Percentiles rank a stretch among this genome's conserved stretches.
Evolutionary conservation across 129 eudicot genomes (phyloP).

Genomic region (Sambucus nigra): DNA sequence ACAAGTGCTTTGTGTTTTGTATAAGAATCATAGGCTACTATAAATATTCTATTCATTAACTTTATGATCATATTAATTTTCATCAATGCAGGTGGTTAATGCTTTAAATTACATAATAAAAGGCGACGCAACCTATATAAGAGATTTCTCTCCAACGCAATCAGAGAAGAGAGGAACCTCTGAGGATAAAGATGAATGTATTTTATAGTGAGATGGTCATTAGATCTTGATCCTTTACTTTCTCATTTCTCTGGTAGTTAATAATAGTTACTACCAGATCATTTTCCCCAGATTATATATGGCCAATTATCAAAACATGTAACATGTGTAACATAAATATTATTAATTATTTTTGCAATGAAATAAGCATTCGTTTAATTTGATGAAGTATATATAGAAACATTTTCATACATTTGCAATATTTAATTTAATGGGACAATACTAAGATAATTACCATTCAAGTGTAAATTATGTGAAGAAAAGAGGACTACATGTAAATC

Average conservation of each 20-base stretch:
- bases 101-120: slow-evolving; percentile 6
- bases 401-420: no score
- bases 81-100: slow-evolving; percentile 21
- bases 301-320: slow-evolving; percentile 18
- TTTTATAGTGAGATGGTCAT: slow-evolving; percentile 8
- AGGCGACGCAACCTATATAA: slow-evolving; percentile 10
- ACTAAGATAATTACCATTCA: no score
- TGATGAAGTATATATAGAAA: no score
- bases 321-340: no score
- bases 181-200: neutral
- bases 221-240: neutral
- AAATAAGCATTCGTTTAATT: no score
- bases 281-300: slow-evolving; percentile 18
- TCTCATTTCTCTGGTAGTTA: no score
- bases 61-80: neutral
- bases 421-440: no score
- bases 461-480: no score
- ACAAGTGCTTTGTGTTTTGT: no score
- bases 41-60: neutral
- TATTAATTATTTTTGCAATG: no score
- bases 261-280: slow-evolving; percentile 4
- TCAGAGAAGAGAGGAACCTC: slow-evolving; percentile 3
- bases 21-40: no score
- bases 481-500: no score
- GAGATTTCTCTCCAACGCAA: slow-evolving; percentile 15